phyloP scores from a whole-genome alignment of 257 asterid species.

The Solanum sparsipilum region DNA sequence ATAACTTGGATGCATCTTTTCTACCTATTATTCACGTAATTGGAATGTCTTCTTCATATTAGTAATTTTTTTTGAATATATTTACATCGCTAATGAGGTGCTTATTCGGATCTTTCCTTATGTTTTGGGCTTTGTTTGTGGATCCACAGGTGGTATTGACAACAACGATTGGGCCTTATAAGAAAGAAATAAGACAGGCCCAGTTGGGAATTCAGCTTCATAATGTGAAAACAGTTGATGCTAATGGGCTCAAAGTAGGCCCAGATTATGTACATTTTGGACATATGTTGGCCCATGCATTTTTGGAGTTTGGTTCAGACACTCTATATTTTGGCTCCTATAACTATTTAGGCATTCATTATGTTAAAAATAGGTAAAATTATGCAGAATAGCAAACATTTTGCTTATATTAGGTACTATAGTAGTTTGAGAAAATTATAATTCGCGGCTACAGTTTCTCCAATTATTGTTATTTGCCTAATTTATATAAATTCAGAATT shows the following conservation, averaged over 20 bases:
- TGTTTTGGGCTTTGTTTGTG: not conserved
- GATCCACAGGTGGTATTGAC: slow-evolving; percentile 22
- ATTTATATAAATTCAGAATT: too few relatives aligned
- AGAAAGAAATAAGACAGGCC: slow-evolving; percentile 9
- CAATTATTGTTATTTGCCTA: too few relatives aligned
- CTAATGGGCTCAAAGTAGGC: slow-evolving; percentile 12
- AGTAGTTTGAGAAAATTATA: too few relatives aligned
- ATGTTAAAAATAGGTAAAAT: not conserved
- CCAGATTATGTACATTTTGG: slow-evolving; percentile 28
- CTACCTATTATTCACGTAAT: not conserved
- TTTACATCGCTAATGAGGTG: not conserved
- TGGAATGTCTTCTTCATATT: not conserved
- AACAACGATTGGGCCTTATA: slow-evolving; percentile 12
- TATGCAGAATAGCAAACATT: not conserved
- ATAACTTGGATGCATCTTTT: not conserved
- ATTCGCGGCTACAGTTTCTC: too few relatives aligned
- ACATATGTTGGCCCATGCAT: slow-evolving; percentile 17
- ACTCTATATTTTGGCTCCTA: too few relatives aligned
- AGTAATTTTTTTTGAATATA: not conserved
- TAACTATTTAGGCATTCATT: not conserved
- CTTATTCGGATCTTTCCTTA: not conserved
- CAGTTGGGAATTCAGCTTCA: slow-evolving; percentile 7
- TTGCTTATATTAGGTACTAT: not conserved
- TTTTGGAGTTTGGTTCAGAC: slow-evolving; percentile 3
- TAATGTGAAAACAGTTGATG: slow-evolving; percentile 20